Base-by-base conservation (phyloP, 2,329 filamentous ascomycete species). In the Fusarium abutilonis region DNA sequence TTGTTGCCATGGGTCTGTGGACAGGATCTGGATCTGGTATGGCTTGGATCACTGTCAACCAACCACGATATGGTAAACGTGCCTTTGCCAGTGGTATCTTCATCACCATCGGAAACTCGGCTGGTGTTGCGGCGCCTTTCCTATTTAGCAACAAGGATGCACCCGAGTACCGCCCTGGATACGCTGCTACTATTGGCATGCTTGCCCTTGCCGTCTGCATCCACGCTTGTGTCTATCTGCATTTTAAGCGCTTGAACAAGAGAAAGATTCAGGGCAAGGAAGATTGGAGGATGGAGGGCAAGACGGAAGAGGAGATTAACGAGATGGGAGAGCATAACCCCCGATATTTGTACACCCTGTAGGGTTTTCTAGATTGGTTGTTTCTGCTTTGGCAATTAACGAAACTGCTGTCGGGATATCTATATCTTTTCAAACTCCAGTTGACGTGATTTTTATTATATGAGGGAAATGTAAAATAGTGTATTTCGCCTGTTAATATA, bases 61-160 rank as follows among this genome's bases (percentile, higher is more conserved):
- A 83, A 31, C 87, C 87, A 1, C 78, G 86, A 6, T 89, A 89
- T 60, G 86, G 86, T 8, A 89, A 89, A 72, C 78, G 87, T 23
- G 86, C 86, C 0, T 83, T 85, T 7, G 86, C 85, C 0, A 86
- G 82, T 1, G 87, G 86, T 0, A 67, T 89, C 51, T 85, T 88
- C 66, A 75, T 89, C 10, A 86, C 80, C 3, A 81, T 88, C 46
- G 86, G 86, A 15, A 89, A 90, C 66, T 79, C 81, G 38, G 81
- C 82, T 14, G 87, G 87, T 6, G 85, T 89, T 31, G 86, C 88
- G 75, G 80, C 84, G 1, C 84, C 85, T 2, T 89, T 88, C 70
- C 72, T 85, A 0, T 86, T 84, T 56, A 75, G 77, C 4, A 72
- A 74, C 1, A 63, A 67, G 0, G 74, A 82, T 58, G 74, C 74